A percentile compares a stretch with the other conserved stretches of the same genome.
phyloP scores from a whole-genome alignment of 192 early-diverging fungal species.

The Pilobolus umbonatus region DNA sequence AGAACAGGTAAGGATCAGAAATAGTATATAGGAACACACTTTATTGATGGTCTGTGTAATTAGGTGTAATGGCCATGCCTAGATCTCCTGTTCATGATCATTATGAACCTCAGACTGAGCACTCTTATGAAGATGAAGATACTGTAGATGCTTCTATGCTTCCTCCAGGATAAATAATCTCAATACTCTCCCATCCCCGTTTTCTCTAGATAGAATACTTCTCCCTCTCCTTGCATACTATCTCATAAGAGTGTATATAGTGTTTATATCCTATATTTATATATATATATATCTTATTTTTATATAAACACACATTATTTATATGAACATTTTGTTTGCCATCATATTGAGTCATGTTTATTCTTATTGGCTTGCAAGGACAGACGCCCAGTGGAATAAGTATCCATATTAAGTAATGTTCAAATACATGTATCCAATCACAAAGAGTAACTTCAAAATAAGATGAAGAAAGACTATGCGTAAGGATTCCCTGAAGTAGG shows the following conservation, averaged over 20 bases:
- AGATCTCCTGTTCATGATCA: conserved; percentile 78
- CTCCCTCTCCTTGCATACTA: background rate
- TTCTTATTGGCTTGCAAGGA: too few species aligned
- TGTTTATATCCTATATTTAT: too few species aligned
- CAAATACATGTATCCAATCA: too few species aligned
- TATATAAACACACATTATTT: background rate
- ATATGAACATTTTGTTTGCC: background rate
- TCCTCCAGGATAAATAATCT: conserved; percentile 74
- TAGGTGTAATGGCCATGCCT: conserved; percentile 95
- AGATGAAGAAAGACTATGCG: too few species aligned
- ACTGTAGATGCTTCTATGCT: conserved; percentile 88
- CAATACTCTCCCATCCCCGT: background rate
- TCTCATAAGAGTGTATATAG: too few species aligned
- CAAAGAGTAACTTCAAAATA: too few species aligned
- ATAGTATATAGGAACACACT: too few species aligned
- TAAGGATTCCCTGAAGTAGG: too few species aligned
- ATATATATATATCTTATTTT: too few species aligned
- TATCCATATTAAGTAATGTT: too few species aligned
- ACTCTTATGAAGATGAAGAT: conserved; percentile 53
- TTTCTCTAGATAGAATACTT: background rate
- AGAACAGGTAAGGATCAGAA: too few species aligned
- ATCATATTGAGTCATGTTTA: background rate
- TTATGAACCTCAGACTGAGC: conserved; percentile 62
- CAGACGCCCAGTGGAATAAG: too few species aligned
- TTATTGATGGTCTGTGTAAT: background rate